Evolutionary conservation across 2,329 filamentous ascomycete species (phyloP).

Genomic region (Venturia asperata): DNA sequence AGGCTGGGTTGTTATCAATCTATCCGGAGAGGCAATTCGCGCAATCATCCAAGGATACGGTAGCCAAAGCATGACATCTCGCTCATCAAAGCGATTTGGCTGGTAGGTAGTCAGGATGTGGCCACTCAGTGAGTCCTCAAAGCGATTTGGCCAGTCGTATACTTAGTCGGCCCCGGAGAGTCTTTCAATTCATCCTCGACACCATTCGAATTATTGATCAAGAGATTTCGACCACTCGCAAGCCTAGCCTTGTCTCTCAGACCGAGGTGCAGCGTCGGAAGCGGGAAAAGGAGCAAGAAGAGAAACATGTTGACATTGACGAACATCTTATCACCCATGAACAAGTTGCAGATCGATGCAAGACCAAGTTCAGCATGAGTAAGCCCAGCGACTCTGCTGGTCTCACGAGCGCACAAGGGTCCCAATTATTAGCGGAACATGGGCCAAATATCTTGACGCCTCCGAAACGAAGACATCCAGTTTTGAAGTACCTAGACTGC

Average conservation of each 20-base stretch:
- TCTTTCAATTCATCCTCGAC: background rate
- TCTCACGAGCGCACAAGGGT: background rate
- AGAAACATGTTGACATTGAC: conserved; percentile 10
- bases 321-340: conserved; percentile 12
- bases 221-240: background rate
- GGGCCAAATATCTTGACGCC: conserved; percentile 10
- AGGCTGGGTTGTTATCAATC: background rate
- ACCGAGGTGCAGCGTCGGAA: background rate
- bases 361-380: conserved; percentile 3
- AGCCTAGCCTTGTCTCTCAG: conserved; percentile 4
- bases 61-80: background rate
- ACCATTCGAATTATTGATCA: background rate
- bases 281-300: conserved; percentile 9
- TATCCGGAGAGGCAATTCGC: background rate
- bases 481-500: conserved; percentile 9
- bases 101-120: background rate
- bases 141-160: background rate
- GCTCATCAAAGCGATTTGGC: background rate
- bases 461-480: conserved; percentile 1
- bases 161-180: background rate
- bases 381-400: conserved; percentile 9
- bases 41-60: background rate
- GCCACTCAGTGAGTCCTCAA: too few relatives aligned
- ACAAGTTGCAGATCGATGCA: conserved; percentile 14
- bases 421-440: conserved; percentile 3